Conservation (phyloP, 2,329 filamentous ascomycete species). For the Penicillium griseofulvum region DNA sequence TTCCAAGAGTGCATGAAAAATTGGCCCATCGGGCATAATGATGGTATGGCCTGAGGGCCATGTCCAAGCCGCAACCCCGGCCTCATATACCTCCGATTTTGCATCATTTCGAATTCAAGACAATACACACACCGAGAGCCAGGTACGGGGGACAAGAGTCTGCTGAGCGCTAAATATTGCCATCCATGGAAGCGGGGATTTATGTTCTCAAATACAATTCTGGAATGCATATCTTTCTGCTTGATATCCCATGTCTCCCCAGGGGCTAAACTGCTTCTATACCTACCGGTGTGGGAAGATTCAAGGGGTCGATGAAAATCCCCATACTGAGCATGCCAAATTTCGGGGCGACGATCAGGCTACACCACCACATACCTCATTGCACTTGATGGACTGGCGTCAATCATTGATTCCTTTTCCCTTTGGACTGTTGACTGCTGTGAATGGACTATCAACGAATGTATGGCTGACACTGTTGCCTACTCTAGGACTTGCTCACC, state of each 20-base stretch:
- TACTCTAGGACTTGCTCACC: conserved; percentile 2
- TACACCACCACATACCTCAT: conserved; percentile 24
- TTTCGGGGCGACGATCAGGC: conserved; percentile 12
- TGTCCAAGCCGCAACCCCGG: neutral
- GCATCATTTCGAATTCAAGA: neutral
- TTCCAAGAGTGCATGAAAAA: neutral
- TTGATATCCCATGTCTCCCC: neutral
- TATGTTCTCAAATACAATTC: conserved; percentile 10
- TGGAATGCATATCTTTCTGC: conserved; percentile 14
- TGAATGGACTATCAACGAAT: neutral
- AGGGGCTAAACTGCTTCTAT: conserved; percentile 7
- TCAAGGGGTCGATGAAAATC: conserved; percentile 18
- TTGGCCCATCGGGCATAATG: neutral
- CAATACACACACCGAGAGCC: neutral
- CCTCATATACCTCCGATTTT: neutral
- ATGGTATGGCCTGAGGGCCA: neutral
- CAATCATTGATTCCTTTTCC: neutral
- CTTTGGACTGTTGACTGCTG: neutral
- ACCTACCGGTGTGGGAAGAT: neutral
- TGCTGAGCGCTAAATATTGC: neutral
- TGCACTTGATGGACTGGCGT: neutral
- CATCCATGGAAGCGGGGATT: conserved; percentile 4
- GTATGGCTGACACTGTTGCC: conserved; percentile 1
- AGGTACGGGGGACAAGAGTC: neutral
- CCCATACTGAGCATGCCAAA: conserved; percentile 14